A percentile compares a stretch with the other conserved stretches of the same genome.
Evolutionary conservation across 2,329 filamentous ascomycete genomes (phyloP).

Genomic region (Botryotinia convoluta): DNA sequence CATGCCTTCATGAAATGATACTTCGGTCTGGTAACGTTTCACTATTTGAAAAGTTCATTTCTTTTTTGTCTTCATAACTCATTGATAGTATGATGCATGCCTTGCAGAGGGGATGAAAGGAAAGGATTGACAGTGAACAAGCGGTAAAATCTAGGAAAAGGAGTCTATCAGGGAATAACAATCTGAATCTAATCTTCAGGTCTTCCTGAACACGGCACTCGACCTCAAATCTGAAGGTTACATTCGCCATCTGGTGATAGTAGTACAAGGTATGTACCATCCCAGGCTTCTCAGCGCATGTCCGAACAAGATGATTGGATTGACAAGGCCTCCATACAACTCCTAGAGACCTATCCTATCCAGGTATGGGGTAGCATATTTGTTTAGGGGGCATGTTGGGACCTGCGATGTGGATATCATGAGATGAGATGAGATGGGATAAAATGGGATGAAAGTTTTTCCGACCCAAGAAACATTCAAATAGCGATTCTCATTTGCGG

Average conservation of each 20-base stretch:
- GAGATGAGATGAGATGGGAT: background rate
- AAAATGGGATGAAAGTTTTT: background rate
- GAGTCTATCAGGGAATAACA: background rate
- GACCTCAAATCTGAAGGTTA: background rate
- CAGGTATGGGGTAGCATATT: background rate
- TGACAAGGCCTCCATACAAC: background rate
- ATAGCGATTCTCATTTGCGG: background rate
- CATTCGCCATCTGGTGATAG: conserved; percentile 5
- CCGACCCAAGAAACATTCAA: background rate
- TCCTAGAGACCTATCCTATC: background rate
- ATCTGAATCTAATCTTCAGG: background rate
- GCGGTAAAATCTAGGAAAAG: background rate
- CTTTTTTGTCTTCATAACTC: background rate
- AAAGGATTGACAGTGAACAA: background rate
- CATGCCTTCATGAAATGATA: background rate
- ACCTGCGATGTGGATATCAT: background rate
- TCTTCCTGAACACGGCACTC: background rate
- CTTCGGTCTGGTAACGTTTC: background rate
- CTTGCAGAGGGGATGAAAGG: background rate
- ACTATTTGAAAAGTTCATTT: background rate
- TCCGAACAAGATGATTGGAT: background rate
- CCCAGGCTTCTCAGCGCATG: background rate
- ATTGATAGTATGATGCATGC: background rate
- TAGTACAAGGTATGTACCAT: background rate
- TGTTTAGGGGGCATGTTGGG: background rate